Base-by-base conservation (phyloP, 495 filamentous ascomycete species). In the Viridothelium virens region DNA sequence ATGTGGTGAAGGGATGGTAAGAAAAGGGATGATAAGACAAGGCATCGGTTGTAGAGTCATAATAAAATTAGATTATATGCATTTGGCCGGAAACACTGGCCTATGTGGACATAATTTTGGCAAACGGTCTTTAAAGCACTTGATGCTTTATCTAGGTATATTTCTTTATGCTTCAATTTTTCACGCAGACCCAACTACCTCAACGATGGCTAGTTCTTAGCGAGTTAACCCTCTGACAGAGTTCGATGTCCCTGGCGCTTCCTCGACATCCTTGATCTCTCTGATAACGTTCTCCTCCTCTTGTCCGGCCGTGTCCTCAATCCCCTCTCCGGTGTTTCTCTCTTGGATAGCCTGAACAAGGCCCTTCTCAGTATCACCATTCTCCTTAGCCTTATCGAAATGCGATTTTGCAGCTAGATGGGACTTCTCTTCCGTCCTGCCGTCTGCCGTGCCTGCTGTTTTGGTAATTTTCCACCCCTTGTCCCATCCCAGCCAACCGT, bases 401-500 rank as follows among this genome's bases (percentile, higher is more conserved):
- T 53, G 56, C 63, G 65, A 34, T 38, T 31, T 38, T 38, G 34
- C 64, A 36, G 47, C 34, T 44, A 47, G n/a, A 59, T 68, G 66
- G 65, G 61, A 63, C 62, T 61, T 53, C 63, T 74, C 73, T 2
- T 47, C 63, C 16, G 70, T 72, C 70, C 70, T 74, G 53, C 71
- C 76, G 68, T 76, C 72, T n/a, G 71, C 68, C 64, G 65, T 71
- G 12, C 62, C 64, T 38, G 56, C 64, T 34, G 46, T 77, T 74
- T 79, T 72, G 70, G 69, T 64, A 77, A 84, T 69, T 62, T 71
- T 71, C 84, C 86, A 88, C 0, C 89, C 89, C 10, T 87, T 89
- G 14, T 76, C 76, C 90, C 90, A 92, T 0, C 90, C 90, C 34
- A 91, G 61, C 90, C 89, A 92, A 0, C 87, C 78, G 39, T 73